phyloP scores from a whole-genome alignment of 345 rosid genomes.

The Jatropha curcas region DNA sequence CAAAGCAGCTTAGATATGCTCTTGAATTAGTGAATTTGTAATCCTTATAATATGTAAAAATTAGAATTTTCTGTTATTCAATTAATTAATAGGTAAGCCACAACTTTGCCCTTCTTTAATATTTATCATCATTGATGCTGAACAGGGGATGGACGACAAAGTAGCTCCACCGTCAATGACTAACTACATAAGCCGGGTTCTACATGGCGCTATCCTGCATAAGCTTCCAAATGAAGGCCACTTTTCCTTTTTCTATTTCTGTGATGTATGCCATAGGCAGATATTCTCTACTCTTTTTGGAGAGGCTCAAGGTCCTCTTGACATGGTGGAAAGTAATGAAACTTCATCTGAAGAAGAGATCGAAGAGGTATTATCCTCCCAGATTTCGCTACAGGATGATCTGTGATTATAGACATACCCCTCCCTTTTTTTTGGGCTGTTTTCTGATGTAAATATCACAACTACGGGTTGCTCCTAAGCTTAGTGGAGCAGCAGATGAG shows the following conservation, averaged over 20 bases:
- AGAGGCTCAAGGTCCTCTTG: constrained; percentile 58
- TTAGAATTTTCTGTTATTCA: background rate
- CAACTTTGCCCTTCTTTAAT: background rate
- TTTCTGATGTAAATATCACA: constrained; percentile 47
- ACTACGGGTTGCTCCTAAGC: constrained; percentile 36
- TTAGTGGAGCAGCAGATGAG: constrained; percentile 20
- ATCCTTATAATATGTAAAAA: too few species aligned
- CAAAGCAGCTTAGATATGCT: background rate
- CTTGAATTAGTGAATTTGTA: background rate
- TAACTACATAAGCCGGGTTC: constrained; percentile 68
- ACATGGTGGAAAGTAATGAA: constrained; percentile 32
- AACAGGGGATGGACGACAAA: constrained; percentile 78
- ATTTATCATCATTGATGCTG: constrained; percentile 16
- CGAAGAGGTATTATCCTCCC: constrained; percentile 16
- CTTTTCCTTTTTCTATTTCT: constrained; percentile 74
- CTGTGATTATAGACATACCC: constrained; percentile 9
- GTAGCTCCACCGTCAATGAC: constrained; percentile 63
- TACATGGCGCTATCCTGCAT: constrained; percentile 65
- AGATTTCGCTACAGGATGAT: constrained; percentile 31
- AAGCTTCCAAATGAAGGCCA: constrained; percentile 82
- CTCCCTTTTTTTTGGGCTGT: background rate
- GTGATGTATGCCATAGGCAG: constrained; percentile 76
- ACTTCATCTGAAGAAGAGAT: constrained; percentile 13
- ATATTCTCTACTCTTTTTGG: constrained; percentile 72
- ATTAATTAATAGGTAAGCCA: too few species aligned